Evolutionary conservation across 495 filamentous ascomycete genomes (phyloP), one percentile per base, ranked within the genome.

Genomic region (Aspergillus cristatus): DNA sequence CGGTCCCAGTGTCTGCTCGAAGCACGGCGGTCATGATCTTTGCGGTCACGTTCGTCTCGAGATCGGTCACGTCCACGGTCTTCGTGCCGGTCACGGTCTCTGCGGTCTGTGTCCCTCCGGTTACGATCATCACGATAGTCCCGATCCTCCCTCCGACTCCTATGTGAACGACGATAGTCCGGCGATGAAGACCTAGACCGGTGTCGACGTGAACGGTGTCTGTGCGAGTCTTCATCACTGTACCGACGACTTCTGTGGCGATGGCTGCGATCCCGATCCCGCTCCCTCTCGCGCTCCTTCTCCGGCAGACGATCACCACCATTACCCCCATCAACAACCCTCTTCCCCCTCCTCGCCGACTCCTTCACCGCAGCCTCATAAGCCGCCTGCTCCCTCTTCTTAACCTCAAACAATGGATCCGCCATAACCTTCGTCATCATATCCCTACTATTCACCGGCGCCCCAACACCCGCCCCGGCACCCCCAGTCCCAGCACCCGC

Each of bases 291-390:
- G 34, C 42, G 46, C 37, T 49, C 46, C 39, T 31, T 40, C 30
- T 41, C 38, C 14, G 35, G 28, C 34, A 34, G 40, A 2, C 46
- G 57, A 57, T 40, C 48, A 38, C 38, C 37, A 30, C 43, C 46
- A 34, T 67, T 49, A 41, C 49, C 36, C 46, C 65, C 78, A 16
- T 70, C 32, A 76, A 75, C 32, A 86, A 8, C 67, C 17, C 88
- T 60, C 53, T 82, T 77, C 47, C 78, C 66, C 48, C 82, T 70
- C 53, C 78, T 79, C 30, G 81, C 70, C 2, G 83, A 78, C 51
- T 94, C 86, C 41, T 86, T 93, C 71, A 94, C 85, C 70, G 83
- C 77, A 0, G 78, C 77, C 58, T 96, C 86, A 50, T 89, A 89
- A 5, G 86, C 85, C 40, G 83, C 84, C 61, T 96, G 88, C 53